Conservation (phyloP, 139 green algal genomes). For the Picocystis salinarum region DNA sequence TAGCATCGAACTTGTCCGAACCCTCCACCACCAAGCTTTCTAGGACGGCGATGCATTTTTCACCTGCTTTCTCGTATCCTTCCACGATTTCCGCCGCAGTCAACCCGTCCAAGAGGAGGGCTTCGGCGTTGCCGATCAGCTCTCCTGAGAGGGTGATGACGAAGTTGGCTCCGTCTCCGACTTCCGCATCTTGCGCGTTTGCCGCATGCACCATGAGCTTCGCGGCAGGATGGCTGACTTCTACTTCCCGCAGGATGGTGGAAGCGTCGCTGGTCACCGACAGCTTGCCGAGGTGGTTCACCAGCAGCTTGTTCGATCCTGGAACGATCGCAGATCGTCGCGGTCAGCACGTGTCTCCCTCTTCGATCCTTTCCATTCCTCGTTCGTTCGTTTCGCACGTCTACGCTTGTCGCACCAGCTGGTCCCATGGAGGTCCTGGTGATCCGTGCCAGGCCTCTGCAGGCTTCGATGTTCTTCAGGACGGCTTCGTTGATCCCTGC, state of each 20-base stretch:
- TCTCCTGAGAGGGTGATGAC: constrained; percentile 71
- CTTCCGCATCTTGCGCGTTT: constrained; percentile 80
- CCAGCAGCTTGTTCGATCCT: constrained; percentile 96
- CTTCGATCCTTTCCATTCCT: background rate
- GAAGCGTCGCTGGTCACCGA: constrained; percentile 92
- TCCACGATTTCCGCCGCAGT: constrained; percentile 84
- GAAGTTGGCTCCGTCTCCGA: constrained; percentile 94
- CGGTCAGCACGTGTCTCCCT: background rate
- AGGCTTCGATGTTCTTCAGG: constrained; percentile 93
- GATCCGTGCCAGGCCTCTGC: constrained; percentile 79
- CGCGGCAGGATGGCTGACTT: constrained; percentile 91
- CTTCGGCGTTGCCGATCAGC: constrained; percentile 72
- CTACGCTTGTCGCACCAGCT: constrained; percentile 45
- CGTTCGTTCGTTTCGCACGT: background rate
- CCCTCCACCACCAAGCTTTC: constrained; percentile 56
- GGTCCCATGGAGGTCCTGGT: constrained; percentile 83
- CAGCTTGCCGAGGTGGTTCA: constrained; percentile 97
- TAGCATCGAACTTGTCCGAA: constrained; percentile 61
- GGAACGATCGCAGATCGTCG: background rate
- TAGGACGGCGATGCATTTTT: constrained; percentile 43
- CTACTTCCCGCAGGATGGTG: constrained; percentile 88
- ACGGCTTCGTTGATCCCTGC: constrained; percentile 89
- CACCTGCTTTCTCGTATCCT: constrained; percentile 69
- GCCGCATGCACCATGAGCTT: constrained; percentile 84
- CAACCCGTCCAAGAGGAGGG: constrained; percentile 72